Evolutionary conservation across 2,329 filamentous ascomycete genomes (phyloP), one percentile per base, ranked within the genome.

Genomic region (Aspergillus transmontanensis): DNA sequence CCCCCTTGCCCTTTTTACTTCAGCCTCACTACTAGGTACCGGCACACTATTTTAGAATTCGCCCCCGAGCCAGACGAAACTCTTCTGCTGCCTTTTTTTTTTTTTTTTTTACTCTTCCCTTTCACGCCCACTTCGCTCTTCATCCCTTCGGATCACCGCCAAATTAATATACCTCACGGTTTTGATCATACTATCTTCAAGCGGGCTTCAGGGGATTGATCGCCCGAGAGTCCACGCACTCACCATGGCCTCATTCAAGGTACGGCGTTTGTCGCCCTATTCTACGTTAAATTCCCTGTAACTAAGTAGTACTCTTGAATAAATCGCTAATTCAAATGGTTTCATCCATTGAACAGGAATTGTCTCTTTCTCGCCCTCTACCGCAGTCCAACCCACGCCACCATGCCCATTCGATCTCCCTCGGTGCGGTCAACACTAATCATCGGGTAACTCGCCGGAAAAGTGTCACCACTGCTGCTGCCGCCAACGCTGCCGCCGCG

Each of bases 361-460:
- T 76, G 59, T 76, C 87, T 75, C 83, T 87, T 70, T 86, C 88
- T 73, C 87, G 89, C 79, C 89, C 90, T 79, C 84, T 90, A 76
- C 84, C 84, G 76, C 87, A 87, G 74, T 82, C 89, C 68, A 87
- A 91, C 80, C 86, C 88, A 66, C 90, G 93, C 74, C 89, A 88
- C 71, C 92, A 93, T 82, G 92, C 92, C 57, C 90, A 95, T 79
- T 94, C 92, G 63, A 84, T 93, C 71, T 90, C 94, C 61, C 86
- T 90, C 64, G 88, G 88, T 70, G 88, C 90, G 63, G 86, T 94
- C 74, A 94, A 94, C 82, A 82, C 89, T 71, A 89, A 88, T 77
- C 91, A 97, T 79, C 91, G 95, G 71, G 88, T 98, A 70, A 93
- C 92, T 71, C 92, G 94, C 73, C 89, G 95, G 72, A 98, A 98